Conservation (phyloP, 179 eudicot species). For the Camellia oleifera region DNA sequence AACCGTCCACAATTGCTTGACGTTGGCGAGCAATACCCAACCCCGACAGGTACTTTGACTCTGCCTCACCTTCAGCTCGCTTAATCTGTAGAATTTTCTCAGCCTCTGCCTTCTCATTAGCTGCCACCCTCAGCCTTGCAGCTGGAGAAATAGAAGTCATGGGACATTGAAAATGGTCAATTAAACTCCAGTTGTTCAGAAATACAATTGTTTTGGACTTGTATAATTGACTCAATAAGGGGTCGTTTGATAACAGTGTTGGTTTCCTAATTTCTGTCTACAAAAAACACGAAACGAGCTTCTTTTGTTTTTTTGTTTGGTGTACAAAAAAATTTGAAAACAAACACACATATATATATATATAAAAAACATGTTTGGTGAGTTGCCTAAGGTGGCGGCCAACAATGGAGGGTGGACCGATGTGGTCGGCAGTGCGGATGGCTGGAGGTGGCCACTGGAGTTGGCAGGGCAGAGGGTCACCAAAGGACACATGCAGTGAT, state of each 20-base stretch:
- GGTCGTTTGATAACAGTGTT: not conserved
- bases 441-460: no score
- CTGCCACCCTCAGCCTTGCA: constrained; percentile 53
- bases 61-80: constrained; percentile 62
- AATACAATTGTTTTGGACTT: not conserved
- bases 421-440: no score
- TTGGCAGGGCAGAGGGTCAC: no score
- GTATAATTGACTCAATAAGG: not conserved
- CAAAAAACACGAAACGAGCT: no score
- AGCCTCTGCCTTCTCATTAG: constrained; percentile 60
- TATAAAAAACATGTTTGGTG: no score
- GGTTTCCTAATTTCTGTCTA: no score
- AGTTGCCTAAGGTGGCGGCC: no score
- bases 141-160: constrained; percentile 29
- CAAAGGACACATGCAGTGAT: no score
- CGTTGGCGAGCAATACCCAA: constrained; percentile 66
- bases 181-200: not conserved
- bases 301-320: no score
- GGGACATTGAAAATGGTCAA: not conserved
- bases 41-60: constrained; percentile 57
- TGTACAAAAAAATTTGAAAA: no score
- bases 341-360: no score
- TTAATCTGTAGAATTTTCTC: constrained; percentile 59
- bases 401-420: no score
- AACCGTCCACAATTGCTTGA: constrained; percentile 60